Base-by-base conservation (phyloP, 306 rosid species). In the Vigna hirtella region DNA sequence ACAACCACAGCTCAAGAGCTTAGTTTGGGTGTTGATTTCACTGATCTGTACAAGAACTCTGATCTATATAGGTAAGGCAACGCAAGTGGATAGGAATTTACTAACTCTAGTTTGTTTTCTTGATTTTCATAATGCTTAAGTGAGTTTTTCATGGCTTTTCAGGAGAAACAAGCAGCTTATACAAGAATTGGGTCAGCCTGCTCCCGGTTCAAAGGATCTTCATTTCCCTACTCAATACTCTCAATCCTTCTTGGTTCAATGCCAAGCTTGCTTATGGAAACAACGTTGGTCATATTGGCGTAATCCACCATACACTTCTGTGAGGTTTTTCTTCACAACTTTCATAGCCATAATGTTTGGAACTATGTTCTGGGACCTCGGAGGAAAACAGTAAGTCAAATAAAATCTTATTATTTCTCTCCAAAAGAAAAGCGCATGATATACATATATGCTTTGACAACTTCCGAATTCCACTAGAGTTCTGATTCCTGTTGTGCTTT, bases 201-300 rank as follows among this genome's bases (percentile, higher is more conserved):
- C 86, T 28, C 84, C 83, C 6, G 91, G 89, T 49, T 81, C 91
- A 43, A 85, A 91, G 43, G 98, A 93, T 69, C 78, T 93, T 64
- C 48, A 86, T 73, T 93, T 93, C 83, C 50, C 86, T 5, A 75
- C 85, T 1, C 84, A 82, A 66, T 91, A 79, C 83, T 90, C 97
- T 5, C 93, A 87, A 57, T 76, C 96, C 3, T 87, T 88, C 72
- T 76, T 26, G 78, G 79, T 77, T 47, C 98, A 93, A 74, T 85
- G 88, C 78, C 77, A 85, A 80, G 97, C 98, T 70, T 91, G 97
- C 79, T 73, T 93, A 40, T 93, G 98, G 97, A 93, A 93, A 82
- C 94, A 79, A 55, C 88, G 81, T 45, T 73, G 70, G 86, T 87
- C 90, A 9, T 87, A 87, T 47, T 87, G 90, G 90, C 86, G 88